Conservation (phyloP, 2,329 filamentous ascomycete species). For the Xylaria sp. region DNA sequence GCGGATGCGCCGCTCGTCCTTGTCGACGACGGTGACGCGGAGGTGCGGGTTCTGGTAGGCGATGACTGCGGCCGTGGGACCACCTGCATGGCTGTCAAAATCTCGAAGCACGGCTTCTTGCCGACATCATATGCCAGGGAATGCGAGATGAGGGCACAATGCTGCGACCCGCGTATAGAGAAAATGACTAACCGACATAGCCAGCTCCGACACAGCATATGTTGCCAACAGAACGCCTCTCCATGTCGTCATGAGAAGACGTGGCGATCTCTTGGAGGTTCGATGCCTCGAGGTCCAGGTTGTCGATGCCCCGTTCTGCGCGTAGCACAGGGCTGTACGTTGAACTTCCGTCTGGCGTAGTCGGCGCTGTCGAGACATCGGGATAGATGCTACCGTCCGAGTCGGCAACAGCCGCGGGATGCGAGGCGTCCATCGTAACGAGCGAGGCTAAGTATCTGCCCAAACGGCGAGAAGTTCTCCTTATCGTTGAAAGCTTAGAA, state of each 20-base stretch:
- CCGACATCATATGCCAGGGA: neutral
- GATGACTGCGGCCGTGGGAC: slow-evolving; percentile 74
- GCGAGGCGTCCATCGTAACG: slow-evolving; percentile 25
- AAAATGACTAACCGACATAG: slow-evolving; percentile 53
- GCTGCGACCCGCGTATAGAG: neutral
- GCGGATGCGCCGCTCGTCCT: slow-evolving; percentile 65
- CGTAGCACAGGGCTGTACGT: slow-evolving; percentile 46
- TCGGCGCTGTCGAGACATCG: slow-evolving; percentile 46
- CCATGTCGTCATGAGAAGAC: slow-evolving; percentile 4
- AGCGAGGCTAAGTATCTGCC: neutral
- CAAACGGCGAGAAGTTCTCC: neutral
- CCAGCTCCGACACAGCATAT: slow-evolving; percentile 38
- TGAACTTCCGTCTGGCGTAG: slow-evolving; percentile 47
- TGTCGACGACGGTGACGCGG: slow-evolving; percentile 74
- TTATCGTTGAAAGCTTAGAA: neutral
- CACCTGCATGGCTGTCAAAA: slow-evolving; percentile 48
- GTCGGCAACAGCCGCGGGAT: slow-evolving; percentile 29
- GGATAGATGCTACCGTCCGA: slow-evolving; percentile 36
- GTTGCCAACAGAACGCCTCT: slow-evolving; percentile 42
- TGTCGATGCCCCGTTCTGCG: slow-evolving; percentile 22
- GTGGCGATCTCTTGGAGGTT: slow-evolving; percentile 7
- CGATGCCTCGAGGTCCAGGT: slow-evolving; percentile 4
- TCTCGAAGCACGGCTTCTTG: neutral
- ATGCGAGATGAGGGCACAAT: neutral
- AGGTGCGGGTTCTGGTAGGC: slow-evolving; percentile 73